Conservation (phyloP, 176 grass and related monocot species). For the Olyra latifolia region DNA sequence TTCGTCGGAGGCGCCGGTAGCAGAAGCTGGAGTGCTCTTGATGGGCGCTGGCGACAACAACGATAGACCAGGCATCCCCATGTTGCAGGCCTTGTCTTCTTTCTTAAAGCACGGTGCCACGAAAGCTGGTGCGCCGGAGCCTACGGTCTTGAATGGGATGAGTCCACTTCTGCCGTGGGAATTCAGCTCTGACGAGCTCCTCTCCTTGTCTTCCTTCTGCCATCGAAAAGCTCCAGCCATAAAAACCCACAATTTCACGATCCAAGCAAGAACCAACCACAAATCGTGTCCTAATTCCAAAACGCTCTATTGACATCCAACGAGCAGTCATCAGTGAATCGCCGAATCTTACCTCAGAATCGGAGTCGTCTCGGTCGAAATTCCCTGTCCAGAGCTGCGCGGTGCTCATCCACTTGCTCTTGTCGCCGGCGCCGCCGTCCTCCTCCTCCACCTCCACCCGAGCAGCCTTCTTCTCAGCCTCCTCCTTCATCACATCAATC, state of each 20-base stretch:
- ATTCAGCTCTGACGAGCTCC: slow-evolving; percentile 18
- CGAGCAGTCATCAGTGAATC: background rate
- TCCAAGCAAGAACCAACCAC: background rate
- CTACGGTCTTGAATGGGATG: slow-evolving; percentile 46
- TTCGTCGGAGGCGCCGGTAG: slow-evolving; percentile 9
- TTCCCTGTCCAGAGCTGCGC: slow-evolving; percentile 84
- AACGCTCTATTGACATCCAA: background rate
- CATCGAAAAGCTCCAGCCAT: background rate
- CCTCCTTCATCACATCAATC: slow-evolving; percentile 78
- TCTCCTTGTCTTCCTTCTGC: slow-evolving; percentile 42
- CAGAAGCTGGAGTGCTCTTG: slow-evolving; percentile 15
- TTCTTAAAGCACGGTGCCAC: slow-evolving; percentile 29
- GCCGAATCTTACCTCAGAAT: slow-evolving; percentile 23
- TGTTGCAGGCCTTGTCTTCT: slow-evolving; percentile 30
- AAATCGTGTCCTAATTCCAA: background rate
- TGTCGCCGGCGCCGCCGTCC: slow-evolving; percentile 47
- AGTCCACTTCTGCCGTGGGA: slow-evolving; percentile 18
- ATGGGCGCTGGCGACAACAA: slow-evolving; percentile 32
- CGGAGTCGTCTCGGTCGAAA: slow-evolving; percentile 28
- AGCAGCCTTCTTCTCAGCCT: slow-evolving; percentile 46
- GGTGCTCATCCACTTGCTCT: slow-evolving; percentile 93
- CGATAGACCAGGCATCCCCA: slow-evolving; percentile 45
- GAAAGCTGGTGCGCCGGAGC: slow-evolving; percentile 37
- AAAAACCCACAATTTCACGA: background rate
- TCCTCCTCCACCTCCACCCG: slow-evolving; percentile 10